A percentile compares a stretch with the other conserved stretches of the same genome.
phyloP scores from a whole-genome alignment of 225 moss, liverwort and hornwort species.

The Pseudisothecium myosuroides region DNA sequence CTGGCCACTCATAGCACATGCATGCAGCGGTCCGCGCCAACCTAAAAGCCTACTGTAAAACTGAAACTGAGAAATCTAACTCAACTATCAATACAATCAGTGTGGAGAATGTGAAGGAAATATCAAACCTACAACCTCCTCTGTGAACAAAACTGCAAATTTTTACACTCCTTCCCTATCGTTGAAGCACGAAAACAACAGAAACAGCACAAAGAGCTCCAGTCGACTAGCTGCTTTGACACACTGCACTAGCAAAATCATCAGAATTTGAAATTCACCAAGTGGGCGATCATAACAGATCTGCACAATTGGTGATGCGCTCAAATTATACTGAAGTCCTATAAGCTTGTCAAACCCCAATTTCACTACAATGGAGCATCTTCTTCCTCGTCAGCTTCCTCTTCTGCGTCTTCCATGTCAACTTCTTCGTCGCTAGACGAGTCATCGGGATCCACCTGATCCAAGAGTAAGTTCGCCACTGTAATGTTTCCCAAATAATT shows the following conservation, averaged over 20 bases:
- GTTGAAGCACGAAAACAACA: neutral
- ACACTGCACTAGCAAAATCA: conserved; percentile 4
- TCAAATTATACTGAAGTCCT: neutral
- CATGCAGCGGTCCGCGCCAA: conserved; percentile 5
- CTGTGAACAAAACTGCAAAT: conserved; percentile 3
- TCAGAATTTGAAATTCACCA: neutral
- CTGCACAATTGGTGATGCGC: neutral
- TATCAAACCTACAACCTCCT: conserved; percentile 18
- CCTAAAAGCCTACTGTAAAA: neutral
- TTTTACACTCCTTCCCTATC: neutral
- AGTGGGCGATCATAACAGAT: neutral
- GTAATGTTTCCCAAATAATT: conserved; percentile 34
- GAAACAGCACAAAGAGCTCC: conserved; percentile 2
- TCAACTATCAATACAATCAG: conserved; percentile 13
- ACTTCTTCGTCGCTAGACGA: conserved; percentile 33
- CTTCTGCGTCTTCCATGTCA: conserved; percentile 33
- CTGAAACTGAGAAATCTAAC: neutral
- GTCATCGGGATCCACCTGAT: conserved; percentile 18
- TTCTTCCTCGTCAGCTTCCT: conserved; percentile 7
- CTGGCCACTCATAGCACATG: conserved; percentile 8
- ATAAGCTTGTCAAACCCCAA: neutral
- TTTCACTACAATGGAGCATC: neutral
- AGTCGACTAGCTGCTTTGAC: neutral
- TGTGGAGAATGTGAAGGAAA: neutral
- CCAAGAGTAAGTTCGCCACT: conserved; percentile 38